Evolutionary conservation across 2,329 filamentous ascomycete genomes (phyloP), one percentile per base, ranked within the genome.

Genomic region (Paracamarosporium sp.): DNA sequence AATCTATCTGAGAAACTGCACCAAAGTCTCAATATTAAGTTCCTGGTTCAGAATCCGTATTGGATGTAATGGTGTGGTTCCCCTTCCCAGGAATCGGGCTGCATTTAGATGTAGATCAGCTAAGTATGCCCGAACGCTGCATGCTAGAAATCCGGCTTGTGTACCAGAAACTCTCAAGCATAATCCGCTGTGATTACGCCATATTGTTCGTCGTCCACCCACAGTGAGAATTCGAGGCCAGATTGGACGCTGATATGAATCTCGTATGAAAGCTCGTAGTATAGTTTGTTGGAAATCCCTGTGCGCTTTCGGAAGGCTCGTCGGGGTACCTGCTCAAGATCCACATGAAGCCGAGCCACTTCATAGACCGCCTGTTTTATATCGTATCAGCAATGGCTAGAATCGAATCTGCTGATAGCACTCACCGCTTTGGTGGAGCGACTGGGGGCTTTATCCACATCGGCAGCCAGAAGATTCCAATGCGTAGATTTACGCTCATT

Each of bases 211-310:
- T 61, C 65, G 5, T 64, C 35, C 20, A 70, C 50, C 2, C 40
- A 17, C 0, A 68, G 0, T 0, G 52, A 65, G 50, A 57, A 70
- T 20, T 71, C 63, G 4, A 72, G n/a, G 6, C 55, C 28, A 1
- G 66, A 63, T 44, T 68, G 61, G 0, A 68, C 25, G 0, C 52
- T 55, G 6, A 72, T 63, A 13, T 67, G 33, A 4, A 71, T 20
- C 0, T 36, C 6, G 24, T 27, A 57, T 0, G 15, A 0, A 0
- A 68, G 11, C 0, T 8, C 0, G 17, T 59, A 20, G 48, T 65
- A 72, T 0, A 7, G 0, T 0, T 4, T 17, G 1, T 59, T 58
- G 0, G 1, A 25, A 3, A 44, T 40, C 24, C 30, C 61, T 0
- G 0, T 11, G 0, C 2, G 1, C 7, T 1, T 2, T 0, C 22